These are phyloP conservation scores for Wickerhamiella kazuoi DNA, from an alignment of 805 yeast species.

Conservation along the genomic window DNA sequence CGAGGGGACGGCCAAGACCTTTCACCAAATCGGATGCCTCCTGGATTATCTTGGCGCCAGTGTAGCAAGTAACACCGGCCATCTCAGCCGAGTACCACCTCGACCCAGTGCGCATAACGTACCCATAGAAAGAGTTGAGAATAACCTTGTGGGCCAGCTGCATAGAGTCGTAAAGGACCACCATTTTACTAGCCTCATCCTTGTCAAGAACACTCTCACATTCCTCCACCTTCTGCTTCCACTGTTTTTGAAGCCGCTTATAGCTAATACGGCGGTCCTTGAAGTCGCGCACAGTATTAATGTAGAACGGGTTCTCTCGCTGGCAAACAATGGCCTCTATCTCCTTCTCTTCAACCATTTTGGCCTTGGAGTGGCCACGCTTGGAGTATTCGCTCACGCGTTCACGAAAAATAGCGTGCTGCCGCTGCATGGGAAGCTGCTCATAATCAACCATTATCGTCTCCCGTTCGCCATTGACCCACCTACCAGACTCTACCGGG, in stretches of 20 bases:
- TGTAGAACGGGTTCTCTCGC: constrained; percentile 93
- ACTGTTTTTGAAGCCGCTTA: constrained; percentile 79
- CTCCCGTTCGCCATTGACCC: neutral
- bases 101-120: constrained; percentile 97
- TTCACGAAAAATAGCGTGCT: constrained; percentile 55
- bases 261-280: constrained; percentile 94
- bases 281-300: constrained; percentile 80
- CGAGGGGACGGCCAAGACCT: constrained; percentile 84
- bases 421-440: constrained; percentile 60
- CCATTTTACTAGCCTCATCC: constrained; percentile 91
- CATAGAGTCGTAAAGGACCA: constrained; percentile 79
- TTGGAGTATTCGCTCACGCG: constrained; percentile 69
- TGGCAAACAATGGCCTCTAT: constrained; percentile 93
- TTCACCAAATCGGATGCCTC: constrained; percentile 89
- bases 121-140: constrained; percentile 90
- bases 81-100: constrained; percentile 99
- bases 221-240: constrained; percentile 66
- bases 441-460: constrained; percentile 32
- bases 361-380: constrained; percentile 67
- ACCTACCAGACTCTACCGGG: constrained; percentile 18
- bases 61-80: constrained; percentile 98
- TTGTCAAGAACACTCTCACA: constrained; percentile 23
- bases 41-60: constrained; percentile 96
- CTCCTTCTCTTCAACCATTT: constrained; percentile 66
- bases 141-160: constrained; percentile 96